phyloP scores from a whole-genome alignment of 129 eudicot species.

The Sambucus nigra region DNA sequence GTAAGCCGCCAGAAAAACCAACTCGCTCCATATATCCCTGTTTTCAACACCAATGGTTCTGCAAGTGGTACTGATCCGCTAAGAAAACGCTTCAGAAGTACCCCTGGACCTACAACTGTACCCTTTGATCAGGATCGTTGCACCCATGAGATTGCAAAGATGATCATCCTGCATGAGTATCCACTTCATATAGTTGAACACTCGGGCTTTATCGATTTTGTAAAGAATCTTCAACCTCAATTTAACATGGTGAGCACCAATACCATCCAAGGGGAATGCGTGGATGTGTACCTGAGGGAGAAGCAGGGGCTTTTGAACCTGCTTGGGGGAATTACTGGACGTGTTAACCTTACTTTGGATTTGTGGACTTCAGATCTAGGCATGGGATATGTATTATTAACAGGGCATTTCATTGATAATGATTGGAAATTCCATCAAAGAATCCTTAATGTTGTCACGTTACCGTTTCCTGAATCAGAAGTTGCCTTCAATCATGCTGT shows the following conservation, averaged over 20 bases:
- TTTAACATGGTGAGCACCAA: slow-evolving; percentile 23
- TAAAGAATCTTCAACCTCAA: slow-evolving; percentile 46
- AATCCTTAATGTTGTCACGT: slow-evolving; percentile 38
- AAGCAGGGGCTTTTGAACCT: slow-evolving; percentile 37
- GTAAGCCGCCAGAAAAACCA: slow-evolving; percentile 29
- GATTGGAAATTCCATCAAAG: slow-evolving; percentile 73
- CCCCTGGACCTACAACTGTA: slow-evolving; percentile 13
- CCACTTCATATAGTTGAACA: slow-evolving; percentile 68
- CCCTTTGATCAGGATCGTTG: slow-evolving; percentile 37
- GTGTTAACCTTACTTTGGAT: slow-evolving; percentile 60
- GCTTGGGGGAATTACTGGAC: slow-evolving; percentile 41
- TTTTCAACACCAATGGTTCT: slow-evolving; percentile 14
- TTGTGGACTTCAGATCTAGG: slow-evolving; percentile 60
- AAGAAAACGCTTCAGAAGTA: slow-evolving; percentile 41
- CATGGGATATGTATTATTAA: slow-evolving; percentile 39
- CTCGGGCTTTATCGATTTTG: slow-evolving; percentile 42
- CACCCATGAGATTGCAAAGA: slow-evolving; percentile 47
- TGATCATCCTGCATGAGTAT: slow-evolving; percentile 76
- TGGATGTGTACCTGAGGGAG: slow-evolving; percentile 34
- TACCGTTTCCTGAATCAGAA: slow-evolving; percentile 66
- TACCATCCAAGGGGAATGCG: slow-evolving; percentile 40
- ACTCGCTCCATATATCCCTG: slow-evolving; percentile 13
- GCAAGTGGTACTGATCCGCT: slow-evolving; percentile 23
- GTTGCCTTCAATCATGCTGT: slow-evolving; percentile 52
- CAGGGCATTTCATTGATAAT: slow-evolving; percentile 64